Evolutionary conservation across 1,284 basidiomycete species (phyloP), one percentile per base, ranked within the genome.

Genomic region (Neolentinus lepideus): DNA sequence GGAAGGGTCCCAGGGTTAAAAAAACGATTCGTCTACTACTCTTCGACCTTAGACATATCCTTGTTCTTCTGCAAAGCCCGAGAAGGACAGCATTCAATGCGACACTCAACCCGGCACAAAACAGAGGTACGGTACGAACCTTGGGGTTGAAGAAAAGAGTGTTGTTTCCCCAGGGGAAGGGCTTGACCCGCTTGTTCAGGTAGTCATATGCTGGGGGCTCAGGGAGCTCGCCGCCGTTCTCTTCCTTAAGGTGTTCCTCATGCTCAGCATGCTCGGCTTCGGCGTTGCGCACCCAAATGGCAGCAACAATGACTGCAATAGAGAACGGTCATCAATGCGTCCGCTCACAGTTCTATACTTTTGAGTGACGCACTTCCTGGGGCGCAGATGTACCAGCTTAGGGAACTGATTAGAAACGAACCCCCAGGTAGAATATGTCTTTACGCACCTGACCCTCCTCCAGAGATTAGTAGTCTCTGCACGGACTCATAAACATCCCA

Each of bases 141-240:
- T 82, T 74, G 51, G 83, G 69, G 70, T 90, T 92, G 75, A 80
- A 93, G 79, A 93, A 93, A 14, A 92, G 76, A 22, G 79, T 79
- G 78, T 92, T 91, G 64, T 63, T 69, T 38, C 90, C 90, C 90
- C 90, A 92, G 10, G 90, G 89, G 78, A 80, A 92, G 35, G 88
- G 85, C 74, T 89, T 88, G 60, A 67, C 67, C 59, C 90, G 77
- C 64, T 76, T 81, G 76, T 92, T 91, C 69, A 93, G 67, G 75
- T 88, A 90, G 51, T 88, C 80, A 67, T 86, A 94, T 26, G 73
- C 73, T 54, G 91, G 88, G 26, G 78, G 70, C 62, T 87, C 80
- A 51, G 90, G 90, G 52, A 89, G 75, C 57, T 81, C 75, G 53
- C 90, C 92, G 54, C 78, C 84, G 69, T 93, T 84, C 73, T 90